Percentiles rank a stretch among this genome's conserved stretches.
Conservation (phyloP, 2,329 filamentous ascomycete genomes). For the Massarina eburnea region DNA sequence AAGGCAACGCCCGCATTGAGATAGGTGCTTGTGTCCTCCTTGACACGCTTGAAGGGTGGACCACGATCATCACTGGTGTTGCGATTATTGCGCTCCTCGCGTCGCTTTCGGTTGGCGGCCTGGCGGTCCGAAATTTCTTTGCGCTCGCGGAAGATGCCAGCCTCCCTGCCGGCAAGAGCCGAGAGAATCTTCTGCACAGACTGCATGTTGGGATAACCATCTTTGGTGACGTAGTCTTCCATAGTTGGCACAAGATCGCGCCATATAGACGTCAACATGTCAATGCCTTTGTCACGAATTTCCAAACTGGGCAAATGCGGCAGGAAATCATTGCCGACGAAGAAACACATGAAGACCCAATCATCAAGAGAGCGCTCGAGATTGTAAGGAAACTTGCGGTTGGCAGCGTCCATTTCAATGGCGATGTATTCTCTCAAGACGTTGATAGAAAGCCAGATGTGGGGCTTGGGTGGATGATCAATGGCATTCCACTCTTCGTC, state of each 20-base stretch:
- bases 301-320: constrained; percentile 96
- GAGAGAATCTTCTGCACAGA: constrained; percentile 85
- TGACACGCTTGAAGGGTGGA: constrained; percentile 35
- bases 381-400: constrained; percentile 85
- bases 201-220: constrained; percentile 85
- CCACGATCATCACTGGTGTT: constrained; percentile 32
- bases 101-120: constrained; percentile 68
- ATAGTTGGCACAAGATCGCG: constrained; percentile 86
- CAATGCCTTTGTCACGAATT: constrained; percentile 95
- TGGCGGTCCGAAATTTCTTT: constrained; percentile 83
- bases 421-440: constrained; percentile 90
- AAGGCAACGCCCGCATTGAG: constrained; percentile 37
- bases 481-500: constrained; percentile 46
- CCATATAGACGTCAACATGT: constrained; percentile 96
- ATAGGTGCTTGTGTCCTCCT: constrained; percentile 40
- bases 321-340: constrained; percentile 97
- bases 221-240: constrained; percentile 95
- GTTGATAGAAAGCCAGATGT: constrained; percentile 96
- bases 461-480: constrained; percentile 71
- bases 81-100: constrained; percentile 47
- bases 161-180: constrained; percentile 88
- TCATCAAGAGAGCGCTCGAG: constrained; percentile 93
- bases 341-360: constrained; percentile 99
- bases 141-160: constrained; percentile 85
- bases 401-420: constrained; percentile 81